Conservation (phyloP, 768 basidiomycete genomes). For the Tephrocybe sp. region DNA sequence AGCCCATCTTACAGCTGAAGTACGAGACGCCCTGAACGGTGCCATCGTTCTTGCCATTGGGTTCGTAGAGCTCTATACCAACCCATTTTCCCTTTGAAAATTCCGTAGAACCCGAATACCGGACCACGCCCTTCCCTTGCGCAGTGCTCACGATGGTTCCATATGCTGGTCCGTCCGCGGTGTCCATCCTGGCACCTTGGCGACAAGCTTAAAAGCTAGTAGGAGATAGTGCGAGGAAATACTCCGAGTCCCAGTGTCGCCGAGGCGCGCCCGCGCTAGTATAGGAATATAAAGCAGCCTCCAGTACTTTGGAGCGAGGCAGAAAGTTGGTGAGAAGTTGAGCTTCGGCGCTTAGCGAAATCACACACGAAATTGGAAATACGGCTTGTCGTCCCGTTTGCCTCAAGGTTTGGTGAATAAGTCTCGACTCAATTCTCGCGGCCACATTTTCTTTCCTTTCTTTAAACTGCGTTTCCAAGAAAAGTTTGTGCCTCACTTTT, state of each 20-base stretch:
- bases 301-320: neutral
- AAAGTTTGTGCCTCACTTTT: neutral
- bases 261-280: conserved; percentile 6
- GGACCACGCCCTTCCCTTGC: conserved; percentile 80
- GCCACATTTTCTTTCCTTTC: neutral
- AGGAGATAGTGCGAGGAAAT: neutral
- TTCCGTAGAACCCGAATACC: conserved; percentile 81
- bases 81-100: conserved; percentile 94
- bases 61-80: conserved; percentile 83
- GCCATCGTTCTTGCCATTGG: conserved; percentile 96
- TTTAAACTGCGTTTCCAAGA: neutral
- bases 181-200: conserved; percentile 8
- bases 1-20: conserved; percentile 72
- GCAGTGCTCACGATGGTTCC: conserved; percentile 80
- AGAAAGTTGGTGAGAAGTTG: neutral
- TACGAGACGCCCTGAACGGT: conserved; percentile 76
- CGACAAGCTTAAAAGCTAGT: neutral
- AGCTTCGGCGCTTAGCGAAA: conserved; percentile 8
- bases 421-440: neutral
- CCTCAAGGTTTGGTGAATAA: conserved; percentile 3
- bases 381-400: conserved; percentile 11
- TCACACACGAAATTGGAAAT: conserved; percentile 10
- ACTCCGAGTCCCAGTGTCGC: conserved; percentile 3
- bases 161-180: conserved; percentile 35
- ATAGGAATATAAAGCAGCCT: neutral